Evolutionary conservation across 2,329 filamentous ascomycete genomes (phyloP).

Genomic region (Talaromyces pinophilus): DNA sequence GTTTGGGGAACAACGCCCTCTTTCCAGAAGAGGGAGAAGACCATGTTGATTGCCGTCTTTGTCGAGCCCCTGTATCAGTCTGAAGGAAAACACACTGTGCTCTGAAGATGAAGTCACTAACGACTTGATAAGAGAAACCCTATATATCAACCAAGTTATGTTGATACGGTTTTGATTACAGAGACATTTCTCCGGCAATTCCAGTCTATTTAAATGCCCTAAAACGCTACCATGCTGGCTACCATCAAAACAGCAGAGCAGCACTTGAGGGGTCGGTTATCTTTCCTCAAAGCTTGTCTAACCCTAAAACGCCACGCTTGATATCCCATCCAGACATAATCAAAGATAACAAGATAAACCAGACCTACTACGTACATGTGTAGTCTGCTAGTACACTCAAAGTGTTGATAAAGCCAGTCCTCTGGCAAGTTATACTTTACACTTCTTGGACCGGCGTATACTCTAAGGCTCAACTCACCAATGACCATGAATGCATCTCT

Average conservation of each 20-base stretch:
- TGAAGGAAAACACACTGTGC: not conserved
- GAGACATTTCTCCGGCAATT: not conserved
- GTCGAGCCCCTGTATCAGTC: not conserved
- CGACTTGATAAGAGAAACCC: not conserved
- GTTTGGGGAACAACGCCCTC: not conserved
- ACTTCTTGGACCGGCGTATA: not conserved
- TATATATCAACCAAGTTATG: too few relatives aligned
- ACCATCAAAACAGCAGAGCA: not conserved
- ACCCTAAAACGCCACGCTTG: not conserved
- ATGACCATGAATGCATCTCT: not conserved
- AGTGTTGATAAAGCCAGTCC: not conserved
- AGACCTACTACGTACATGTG: too few relatives aligned
- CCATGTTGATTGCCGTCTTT: not conserved
- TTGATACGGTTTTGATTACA: not conserved
- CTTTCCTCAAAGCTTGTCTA: not conserved
- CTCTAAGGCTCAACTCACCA: not conserved
- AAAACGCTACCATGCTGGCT: not conserved
- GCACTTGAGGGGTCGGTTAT: not conserved
- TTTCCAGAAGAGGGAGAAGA: not conserved
- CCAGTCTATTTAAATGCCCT: not conserved
- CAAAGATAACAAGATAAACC: not conserved
- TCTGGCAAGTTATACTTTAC: not conserved
- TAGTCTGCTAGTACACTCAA: not conserved
- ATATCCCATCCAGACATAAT: not conserved
- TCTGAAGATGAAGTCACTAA: not conserved